phyloP scores from a whole-genome alignment of 208 protist species.

The Borovskyia barvae region DNA sequence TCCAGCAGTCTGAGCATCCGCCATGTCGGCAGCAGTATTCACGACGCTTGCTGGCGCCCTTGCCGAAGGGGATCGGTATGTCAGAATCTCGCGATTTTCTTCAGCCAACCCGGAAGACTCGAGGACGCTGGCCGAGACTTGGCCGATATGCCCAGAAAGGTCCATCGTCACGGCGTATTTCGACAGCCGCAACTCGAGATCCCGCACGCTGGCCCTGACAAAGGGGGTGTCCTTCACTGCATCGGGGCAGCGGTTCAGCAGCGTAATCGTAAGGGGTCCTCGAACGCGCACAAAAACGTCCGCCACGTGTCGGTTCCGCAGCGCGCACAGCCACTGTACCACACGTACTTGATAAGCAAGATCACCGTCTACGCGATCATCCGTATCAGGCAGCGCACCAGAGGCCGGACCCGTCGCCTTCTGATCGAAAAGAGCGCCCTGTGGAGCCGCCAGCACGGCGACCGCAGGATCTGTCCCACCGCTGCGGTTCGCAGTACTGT shows the following conservation, averaged over 20 bases:
- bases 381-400: no score
- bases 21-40: no score
- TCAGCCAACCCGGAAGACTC: conserved; percentile 41
- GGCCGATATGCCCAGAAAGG: conserved; percentile 43
- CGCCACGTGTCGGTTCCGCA: conserved; percentile 44
- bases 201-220: conserved; percentile 39
- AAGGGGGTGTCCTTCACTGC: conserved; percentile 51
- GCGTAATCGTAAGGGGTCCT: conserved; percentile 45
- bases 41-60: neutral
- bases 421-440: neutral
- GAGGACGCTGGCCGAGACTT: conserved; percentile 36
- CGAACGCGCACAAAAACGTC: conserved; percentile 64
- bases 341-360: conserved; percentile 30
- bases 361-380: conserved; percentile 4
- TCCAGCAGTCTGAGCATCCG: neutral
- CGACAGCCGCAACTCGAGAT: conserved; percentile 52
- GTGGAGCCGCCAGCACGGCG: neutral
- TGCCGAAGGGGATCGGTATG: conserved; percentile 10
- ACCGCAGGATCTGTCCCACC: neutral
- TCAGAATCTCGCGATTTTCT: conserved; percentile 42
- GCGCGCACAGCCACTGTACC: conserved; percentile 27
- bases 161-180: conserved; percentile 74
- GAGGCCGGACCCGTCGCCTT: neutral
- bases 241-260: conserved; percentile 50
- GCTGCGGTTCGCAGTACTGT: conserved; percentile 1